phyloP scores from a whole-genome alignment of 2,329 filamentous ascomycete genomes.

The Pestalotiopsis sp. region DNA sequence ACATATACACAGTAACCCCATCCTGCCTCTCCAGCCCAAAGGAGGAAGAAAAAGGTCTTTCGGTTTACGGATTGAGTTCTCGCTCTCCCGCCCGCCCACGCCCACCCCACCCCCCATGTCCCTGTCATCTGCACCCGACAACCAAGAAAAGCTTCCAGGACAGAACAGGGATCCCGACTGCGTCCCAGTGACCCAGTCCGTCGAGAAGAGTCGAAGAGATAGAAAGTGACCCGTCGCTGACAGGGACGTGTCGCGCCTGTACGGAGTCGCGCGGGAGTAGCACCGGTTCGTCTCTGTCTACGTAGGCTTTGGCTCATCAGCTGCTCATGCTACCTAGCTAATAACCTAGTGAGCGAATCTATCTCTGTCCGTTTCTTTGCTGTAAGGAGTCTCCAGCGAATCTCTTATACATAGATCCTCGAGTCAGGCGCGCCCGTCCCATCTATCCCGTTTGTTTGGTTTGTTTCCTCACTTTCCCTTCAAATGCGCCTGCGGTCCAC shows the following conservation, averaged over 20 bases:
- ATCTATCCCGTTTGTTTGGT: not conserved
- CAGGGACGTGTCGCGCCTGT: slow-evolving; percentile 9
- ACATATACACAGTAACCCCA: no score
- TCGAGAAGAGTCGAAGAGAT: slow-evolving; percentile 1
- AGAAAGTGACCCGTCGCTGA: not conserved
- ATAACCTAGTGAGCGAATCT: not conserved
- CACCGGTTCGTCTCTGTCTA: slow-evolving; percentile 2
- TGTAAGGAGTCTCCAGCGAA: not conserved
- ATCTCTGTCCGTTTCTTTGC: not conserved
- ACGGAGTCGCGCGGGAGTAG: slow-evolving; percentile 7
- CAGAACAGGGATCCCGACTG: slow-evolving; percentile 1
- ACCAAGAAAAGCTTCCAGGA: not conserved
- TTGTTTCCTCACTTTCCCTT: not conserved
- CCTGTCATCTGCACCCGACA: slow-evolving; percentile 1
- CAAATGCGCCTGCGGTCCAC: not conserved
- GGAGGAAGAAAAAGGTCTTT: not conserved
- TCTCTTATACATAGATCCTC: not conserved
- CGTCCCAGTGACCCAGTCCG: not conserved
- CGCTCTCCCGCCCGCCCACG: not conserved
- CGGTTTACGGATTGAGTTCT: not conserved
- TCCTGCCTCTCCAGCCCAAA: no score
- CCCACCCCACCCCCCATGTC: not conserved
- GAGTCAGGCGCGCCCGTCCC: not conserved
- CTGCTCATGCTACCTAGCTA: not conserved
- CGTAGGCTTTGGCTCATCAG: not conserved